Evolutionary conservation across 768 basidiomycete genomes (phyloP), one percentile per base, ranked within the genome.

Genomic region (Phylloporus sp.): DNA sequence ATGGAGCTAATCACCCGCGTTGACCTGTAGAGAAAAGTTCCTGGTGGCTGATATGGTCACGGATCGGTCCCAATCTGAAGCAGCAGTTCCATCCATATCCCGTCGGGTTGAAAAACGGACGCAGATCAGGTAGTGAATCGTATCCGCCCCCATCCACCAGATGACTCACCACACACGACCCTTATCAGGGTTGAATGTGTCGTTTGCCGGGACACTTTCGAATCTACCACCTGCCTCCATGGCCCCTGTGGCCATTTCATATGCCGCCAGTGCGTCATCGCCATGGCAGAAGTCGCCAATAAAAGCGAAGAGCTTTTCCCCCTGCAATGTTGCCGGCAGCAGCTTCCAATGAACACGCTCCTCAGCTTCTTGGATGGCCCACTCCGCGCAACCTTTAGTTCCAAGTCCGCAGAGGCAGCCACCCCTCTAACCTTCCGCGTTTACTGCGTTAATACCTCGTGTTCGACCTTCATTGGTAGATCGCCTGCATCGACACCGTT

Each of bases 241-340:
- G 70, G 71, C 2, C 61, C 67, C 3, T 81, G 80, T 52, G 61
- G 64, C 6, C 76, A 82, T 52, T 52, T 64, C 48, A 75, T 81
- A 45, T 80, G 79, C 52, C 38, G 40, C n/a, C 59, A 53, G 18
- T 82, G 80, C 53, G 40, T 77, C 9, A 46, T 50, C 5, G 52
- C 67, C 13, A 70, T 80, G 45, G 74, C 73, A 4, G 57, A 70
- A 38, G 51, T 70, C 0, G 71, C 75, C 28, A 69, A 59, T 10
- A 64, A 61, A 20, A 77, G 80, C 57, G 78, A 80, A 54, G 70
- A 72, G 0, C 62, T 80, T 0, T 74, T 71, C 36, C 79, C 80
- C 0, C 65, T 77, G 17, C 70, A 70, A 37, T 82, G 79, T 53
- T 82, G 80, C 58, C 57, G 69, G 27, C 51, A 66, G 32, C 56